Percentiles rank a stretch among this genome's conserved stretches.
phyloP scores from a whole-genome alignment of 1,284 basidiomycete genomes.

The Cutaneotrichosporon cyanovorans region DNA sequence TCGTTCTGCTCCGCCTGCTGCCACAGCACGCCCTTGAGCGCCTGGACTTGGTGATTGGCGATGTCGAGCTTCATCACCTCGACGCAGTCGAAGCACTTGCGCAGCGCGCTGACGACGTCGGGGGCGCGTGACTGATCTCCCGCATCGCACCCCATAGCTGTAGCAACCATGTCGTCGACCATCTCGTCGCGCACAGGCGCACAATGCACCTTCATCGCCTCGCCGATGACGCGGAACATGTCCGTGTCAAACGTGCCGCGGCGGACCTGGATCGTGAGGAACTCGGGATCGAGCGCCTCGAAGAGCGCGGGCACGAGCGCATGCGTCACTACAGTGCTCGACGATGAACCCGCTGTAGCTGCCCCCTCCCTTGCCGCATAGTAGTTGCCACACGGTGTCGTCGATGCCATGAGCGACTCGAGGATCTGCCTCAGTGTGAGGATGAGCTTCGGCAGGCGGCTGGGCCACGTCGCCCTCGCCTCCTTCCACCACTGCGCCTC shows the following conservation, averaged over 20 bases:
- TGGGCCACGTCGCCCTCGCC: constrained; percentile 55
- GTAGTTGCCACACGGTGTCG: constrained; percentile 34
- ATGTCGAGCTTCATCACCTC: constrained; percentile 96
- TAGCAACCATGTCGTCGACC: constrained; percentile 73
- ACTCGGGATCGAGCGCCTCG: constrained; percentile 49
- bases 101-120: constrained; percentile 66
- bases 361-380: constrained; percentile 30
- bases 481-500: constrained; percentile 46
- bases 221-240: constrained; percentile 71
- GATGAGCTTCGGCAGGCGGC: constrained; percentile 60
- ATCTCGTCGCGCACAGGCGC: constrained; percentile 83
- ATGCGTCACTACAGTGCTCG: constrained; percentile 51
- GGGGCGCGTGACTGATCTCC: no score
- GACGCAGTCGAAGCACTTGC: constrained; percentile 80
- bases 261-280: constrained; percentile 72
- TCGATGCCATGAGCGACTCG: constrained; percentile 61
- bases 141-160: constrained; percentile 49
- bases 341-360: constrained; percentile 23
- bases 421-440: constrained; percentile 72
- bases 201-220: constrained; percentile 79
- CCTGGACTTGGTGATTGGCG: constrained; percentile 87
- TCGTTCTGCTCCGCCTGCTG: constrained; percentile 75
- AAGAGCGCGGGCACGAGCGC: constrained; percentile 43
- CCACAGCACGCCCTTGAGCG: constrained; percentile 74
- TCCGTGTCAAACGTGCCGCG: constrained; percentile 70